Evolutionary conservation across 805 yeast species (phyloP), one percentile per base, ranked within the genome.

Genomic region (Ogataea trehaloabstinens): DNA sequence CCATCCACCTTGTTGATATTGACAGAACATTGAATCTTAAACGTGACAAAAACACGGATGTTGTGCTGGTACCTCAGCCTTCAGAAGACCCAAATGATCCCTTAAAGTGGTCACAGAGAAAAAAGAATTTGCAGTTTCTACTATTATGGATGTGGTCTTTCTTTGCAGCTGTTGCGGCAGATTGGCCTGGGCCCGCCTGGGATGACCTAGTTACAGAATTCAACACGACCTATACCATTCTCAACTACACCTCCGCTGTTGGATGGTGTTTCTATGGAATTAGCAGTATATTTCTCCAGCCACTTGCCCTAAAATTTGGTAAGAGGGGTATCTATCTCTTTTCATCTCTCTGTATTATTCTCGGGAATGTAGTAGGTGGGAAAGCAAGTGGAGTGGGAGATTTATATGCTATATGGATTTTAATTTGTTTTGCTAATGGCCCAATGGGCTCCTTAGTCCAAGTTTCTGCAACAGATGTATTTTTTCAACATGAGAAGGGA

Each of bases 261-360:
- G 55, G 61, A 45, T 51, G 60, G 56, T 40, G 56, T 44, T 37
- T 60, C 40, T 32, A 43, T 50, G 62, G 78, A 32, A 39, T 73
- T 27, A 77, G 79, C 1, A 71, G 78, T 51, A 55, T 72, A 17
- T 20, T 76, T 15, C 68, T 70, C 56, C 80, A 74, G 52, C 82
- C 82, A 1, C 40, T 72, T 4, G 63, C 61, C 5, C 47, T 51
- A 57, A 58, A 60, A 24, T 29, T 46, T 17, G 58, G 57, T 16
- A 52, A 62, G 53, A 32, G 53, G 48, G 39, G 48, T 39, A 47
- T 58, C 43, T 49, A 52, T 45, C 28, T 53, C 5, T 51, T 48
- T 46, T 61, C 56, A 15, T 51, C 49, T 20, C 39, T 46, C 40
- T 45, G 61, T 20, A 58, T 54, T 38, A 40, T 58, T 12, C 38